Base-by-base conservation (phyloP, 805 yeast genomes). In the Metschnikowia cerradonensis region DNA sequence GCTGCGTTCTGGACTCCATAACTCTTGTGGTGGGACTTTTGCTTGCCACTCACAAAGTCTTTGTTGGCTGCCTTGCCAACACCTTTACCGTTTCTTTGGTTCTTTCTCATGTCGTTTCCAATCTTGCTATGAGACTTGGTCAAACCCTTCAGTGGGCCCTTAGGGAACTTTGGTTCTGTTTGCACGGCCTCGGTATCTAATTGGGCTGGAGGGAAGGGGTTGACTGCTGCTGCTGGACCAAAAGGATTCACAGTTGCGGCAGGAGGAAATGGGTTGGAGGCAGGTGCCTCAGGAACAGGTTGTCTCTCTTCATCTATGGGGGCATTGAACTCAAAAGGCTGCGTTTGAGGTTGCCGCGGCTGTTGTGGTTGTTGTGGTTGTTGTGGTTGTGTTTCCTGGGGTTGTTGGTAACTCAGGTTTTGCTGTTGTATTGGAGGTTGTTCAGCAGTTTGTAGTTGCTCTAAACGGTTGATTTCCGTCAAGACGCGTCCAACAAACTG, bases 401-500 rank as follows among this genome's bases (percentile, higher is more conserved):
- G 49, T 17, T 47, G 53, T 15, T 31, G 60, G 41, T 47, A 58
- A n/a, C 20, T 40, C 20, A 26, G 51, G 6, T 32, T 49, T 34
- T 48, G 57, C 33, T 48, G 55, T 37, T 38, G 57, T 31, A 35
- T 45, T 7, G 33, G 11, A 17, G 32, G 34, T 26, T 44, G 47
- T 8, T 33, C 41, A 3, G 47, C 23, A 26, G 41, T 53, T 26
- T 46, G 45, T 15, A 47, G 40, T 39, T 32, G 53, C 10, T 49
- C 48, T 43, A 56, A 48, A 43, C 58, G 59, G 39, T 41, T 70
- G 39, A 88, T 72, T 43, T 86, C 90, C 38, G 73, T 67, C 56
- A 79, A 83, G 1, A 86, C 79, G 22, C 76, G 71, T 48, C 78
- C 76, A 14, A 86, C 77, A 51, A 86, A 84, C 10, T 67, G 72